Evolutionary conservation across 768 basidiomycete genomes (phyloP), one percentile per base, ranked within the genome.

Genomic region (Termitomyces titanicus): DNA sequence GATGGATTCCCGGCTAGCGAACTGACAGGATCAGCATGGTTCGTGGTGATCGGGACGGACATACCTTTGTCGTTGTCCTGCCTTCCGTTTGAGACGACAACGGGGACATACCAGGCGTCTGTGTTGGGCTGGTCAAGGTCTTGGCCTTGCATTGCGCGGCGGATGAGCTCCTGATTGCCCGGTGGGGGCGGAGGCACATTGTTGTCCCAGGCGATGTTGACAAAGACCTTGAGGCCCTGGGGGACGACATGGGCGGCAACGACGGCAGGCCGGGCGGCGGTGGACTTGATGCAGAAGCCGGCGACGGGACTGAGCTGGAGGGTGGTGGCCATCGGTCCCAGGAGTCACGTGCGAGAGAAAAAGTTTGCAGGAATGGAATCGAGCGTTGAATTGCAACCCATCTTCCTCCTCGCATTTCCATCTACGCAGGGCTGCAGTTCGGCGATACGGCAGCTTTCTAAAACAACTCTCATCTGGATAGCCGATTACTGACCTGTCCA

Each of bases 261-360:
- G 3, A 74, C 56, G 1, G 73, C 74, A 5, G 77, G 67, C 42
- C 77, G 73, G 4, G 78, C 63, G 0, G 78, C 70, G 17, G 74
- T 63, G 0, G 86, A 79, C 68, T 90, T 91, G 52, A 89, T 63
- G 66, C 88, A 89, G 67, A 89, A 91, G 5, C 85, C 89, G 27
- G 89, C 73, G 24, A 73, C 70, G 29, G 89, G 89, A 18, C 77
- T 70, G 56, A 88, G 79, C 40, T 65, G 61, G 48, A 79, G 68
- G 53, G 68, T 50, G 6, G 64, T 49, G 4, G 49, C 59, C 12
- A 70, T 38, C n/a, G n/a, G n/a, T n/a, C n/a, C n/a, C n/a, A 27
- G 11, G 0, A 13, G 33, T 43, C 58, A 59, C 50, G 54, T 59
- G 34, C 1, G 7, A 2, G 27, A 13, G 31, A 48, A 55, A 54